Conservation (phyloP, 306 rosid genomes). For the Lathyrus aphaca region DNA sequence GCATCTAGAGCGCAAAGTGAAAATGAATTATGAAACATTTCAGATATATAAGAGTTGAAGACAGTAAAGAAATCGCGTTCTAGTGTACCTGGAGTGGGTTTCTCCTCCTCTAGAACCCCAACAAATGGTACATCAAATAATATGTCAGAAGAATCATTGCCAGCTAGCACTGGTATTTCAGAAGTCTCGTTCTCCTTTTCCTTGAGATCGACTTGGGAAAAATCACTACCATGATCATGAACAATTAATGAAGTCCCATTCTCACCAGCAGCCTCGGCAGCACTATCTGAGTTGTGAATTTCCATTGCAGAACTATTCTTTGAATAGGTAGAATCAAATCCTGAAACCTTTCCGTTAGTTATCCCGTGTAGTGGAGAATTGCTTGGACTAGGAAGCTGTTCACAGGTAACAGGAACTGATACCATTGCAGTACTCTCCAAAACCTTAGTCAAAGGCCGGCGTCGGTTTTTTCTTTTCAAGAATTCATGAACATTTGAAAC, state of each 20-base stretch:
- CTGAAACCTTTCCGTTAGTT: constrained; percentile 59
- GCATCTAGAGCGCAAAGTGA: constrained; percentile 7
- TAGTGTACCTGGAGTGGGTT: constrained; percentile 62
- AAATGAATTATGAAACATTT: constrained; percentile 10
- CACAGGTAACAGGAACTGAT: constrained; percentile 69
- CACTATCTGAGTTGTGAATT: constrained; percentile 47
- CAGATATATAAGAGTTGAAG: neutral
- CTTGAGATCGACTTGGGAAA: constrained; percentile 48
- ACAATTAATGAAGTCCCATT: constrained; percentile 57
- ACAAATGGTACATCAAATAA: constrained; percentile 66
- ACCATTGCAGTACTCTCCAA: constrained; percentile 89
- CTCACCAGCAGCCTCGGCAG: constrained; percentile 57
- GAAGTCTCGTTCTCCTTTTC: constrained; percentile 58
- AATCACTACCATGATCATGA: constrained; percentile 52
- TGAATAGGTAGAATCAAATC: constrained; percentile 54
- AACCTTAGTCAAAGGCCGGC: constrained; percentile 82
- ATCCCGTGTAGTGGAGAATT: constrained; percentile 54
- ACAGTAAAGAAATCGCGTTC: constrained; percentile 11
- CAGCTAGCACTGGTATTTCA: constrained; percentile 50
- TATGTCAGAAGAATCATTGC: constrained; percentile 56
- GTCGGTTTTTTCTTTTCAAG: constrained; percentile 70
- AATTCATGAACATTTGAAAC: constrained; percentile 69
- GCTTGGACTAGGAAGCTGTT: constrained; percentile 67
- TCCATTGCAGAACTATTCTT: constrained; percentile 50
- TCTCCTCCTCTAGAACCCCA: constrained; percentile 58